Evolutionary conservation across 352 stramenopile species (phyloP).

Genomic region (Phytophthora idaei): DNA sequence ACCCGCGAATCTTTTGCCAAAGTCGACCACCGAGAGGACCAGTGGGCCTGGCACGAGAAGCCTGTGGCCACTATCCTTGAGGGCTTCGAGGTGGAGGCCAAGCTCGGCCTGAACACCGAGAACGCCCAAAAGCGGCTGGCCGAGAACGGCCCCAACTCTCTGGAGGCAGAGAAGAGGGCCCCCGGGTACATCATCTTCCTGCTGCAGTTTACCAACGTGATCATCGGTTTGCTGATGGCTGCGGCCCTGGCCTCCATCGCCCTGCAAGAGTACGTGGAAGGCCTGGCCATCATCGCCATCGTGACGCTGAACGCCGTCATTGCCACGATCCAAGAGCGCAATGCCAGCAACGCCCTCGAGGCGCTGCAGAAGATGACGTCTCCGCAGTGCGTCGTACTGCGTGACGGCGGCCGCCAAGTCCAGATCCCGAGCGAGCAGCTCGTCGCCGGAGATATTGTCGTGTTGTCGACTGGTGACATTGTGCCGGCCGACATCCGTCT

Average conservation of each 20-base stretch:
- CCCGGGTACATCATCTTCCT: constrained; percentile 69
- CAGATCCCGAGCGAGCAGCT: constrained; percentile 66
- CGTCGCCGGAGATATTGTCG: constrained; percentile 78
- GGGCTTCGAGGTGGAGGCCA: constrained; percentile 47
- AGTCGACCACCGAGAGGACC: constrained; percentile 47
- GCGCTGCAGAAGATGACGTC: constrained; percentile 78
- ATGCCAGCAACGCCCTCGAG: constrained; percentile 70
- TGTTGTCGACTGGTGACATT: constrained; percentile 92
- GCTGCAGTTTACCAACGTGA: constrained; percentile 80
- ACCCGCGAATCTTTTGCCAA: constrained; percentile 65
- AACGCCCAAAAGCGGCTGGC: constrained; percentile 44
- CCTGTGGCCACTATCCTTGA: constrained; percentile 47
- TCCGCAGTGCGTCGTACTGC: constrained; percentile 63
- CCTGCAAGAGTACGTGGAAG: constrained; percentile 74
- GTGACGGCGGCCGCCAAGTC: constrained; percentile 55
- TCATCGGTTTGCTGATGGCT: constrained; percentile 70
- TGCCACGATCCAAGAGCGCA: constrained; percentile 72
- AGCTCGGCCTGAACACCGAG: constrained; percentile 41
- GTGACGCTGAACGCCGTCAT: constrained; percentile 77
- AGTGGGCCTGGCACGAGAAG: constrained; percentile 65
- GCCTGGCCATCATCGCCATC: constrained; percentile 72
- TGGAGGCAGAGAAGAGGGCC: constrained; percentile 62
- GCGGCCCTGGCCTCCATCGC: constrained; percentile 68
- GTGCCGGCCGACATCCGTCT: constrained; percentile 93
- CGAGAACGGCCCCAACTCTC: constrained; percentile 49